phyloP scores from a whole-genome alignment of 352 stramenopile species.

The Phytophthora podocarpi region DNA sequence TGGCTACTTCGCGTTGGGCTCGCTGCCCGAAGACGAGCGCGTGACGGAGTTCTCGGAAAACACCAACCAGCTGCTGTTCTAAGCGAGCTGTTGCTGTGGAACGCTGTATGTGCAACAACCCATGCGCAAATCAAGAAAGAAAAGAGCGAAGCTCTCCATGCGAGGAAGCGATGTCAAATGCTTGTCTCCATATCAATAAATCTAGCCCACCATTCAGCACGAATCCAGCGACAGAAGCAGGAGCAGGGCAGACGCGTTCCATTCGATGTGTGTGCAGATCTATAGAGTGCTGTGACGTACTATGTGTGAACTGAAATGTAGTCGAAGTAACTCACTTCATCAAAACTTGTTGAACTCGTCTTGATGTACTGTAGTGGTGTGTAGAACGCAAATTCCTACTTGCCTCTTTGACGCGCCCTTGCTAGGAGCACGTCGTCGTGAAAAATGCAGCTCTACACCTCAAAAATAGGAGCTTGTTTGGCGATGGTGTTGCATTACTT shows the following conservation, averaged over 20 bases:
- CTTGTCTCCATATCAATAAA: conserved; percentile 40
- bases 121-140: conserved; percentile 22
- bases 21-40: conserved; percentile 58
- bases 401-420: too few relatives aligned
- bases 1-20: conserved; percentile 59
- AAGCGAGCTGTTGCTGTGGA: conserved; percentile 17
- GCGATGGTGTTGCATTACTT: conserved; percentile 5
- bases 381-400: too few relatives aligned
- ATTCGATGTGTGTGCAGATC: conserved; percentile 15
- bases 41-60: conserved; percentile 57
- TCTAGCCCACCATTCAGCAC: conserved; percentile 27
- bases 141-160: conserved; percentile 26
- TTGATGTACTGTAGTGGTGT: too few relatives aligned
- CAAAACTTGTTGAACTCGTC: too few relatives aligned
- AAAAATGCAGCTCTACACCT: too few relatives aligned
- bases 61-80: conserved; percentile 37
- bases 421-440: too few relatives aligned
- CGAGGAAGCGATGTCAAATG: conserved; percentile 21
- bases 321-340: conserved; percentile 13
- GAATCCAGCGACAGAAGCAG: conserved; percentile 37
- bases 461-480: too few relatives aligned
- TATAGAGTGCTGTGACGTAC: conserved; percentile 25
- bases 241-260: conserved; percentile 6
- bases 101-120: conserved; percentile 28
- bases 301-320: conserved; percentile 17